Base-by-base conservation (phyloP, 768 basidiomycete genomes). In the Pleurotus citrinopileatus region DNA sequence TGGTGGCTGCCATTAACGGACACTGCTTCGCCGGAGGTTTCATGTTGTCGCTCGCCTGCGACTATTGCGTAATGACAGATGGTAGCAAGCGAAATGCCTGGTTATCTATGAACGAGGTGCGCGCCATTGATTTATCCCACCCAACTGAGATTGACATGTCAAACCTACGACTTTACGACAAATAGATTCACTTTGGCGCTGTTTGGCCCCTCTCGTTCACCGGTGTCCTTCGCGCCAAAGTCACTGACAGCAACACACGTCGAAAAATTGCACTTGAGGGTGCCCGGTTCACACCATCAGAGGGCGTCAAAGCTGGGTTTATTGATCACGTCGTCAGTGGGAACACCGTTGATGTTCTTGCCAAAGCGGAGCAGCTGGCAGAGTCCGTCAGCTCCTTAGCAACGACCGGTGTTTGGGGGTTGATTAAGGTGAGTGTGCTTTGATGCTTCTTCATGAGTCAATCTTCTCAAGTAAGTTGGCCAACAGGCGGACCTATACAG, bases 31-130 rank as follows among this genome's bases (percentile, higher is more conserved):
- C 93, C 3, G 94, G 79, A 9, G 93, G 83, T 12, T 81, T 91
- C 63, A 83, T 91, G 67, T 70, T 95, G 12, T 79, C 92, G 2
- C 69, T 97, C 45, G 80, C 78, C 3, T 95, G 91, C 65, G 94
- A 97, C 68, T 94, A 91, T 70, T 82, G 94, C 36, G 78, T 96
- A 53, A 94, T 95, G 86, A 90, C 84, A 12, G 86, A 90, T 59
- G 93, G 87, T 13, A 84, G 75, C 61, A 80, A 78, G 60, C 85
- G 85, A 26, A 84, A 86, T 62, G 86, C 88, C 1, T 94, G 92
- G 88, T 70, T 91, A 48, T 91, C 86, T 65, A 96, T 97, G 94
- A 98, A 96, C 64, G 94, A 96, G 74, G 88, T 90, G 52, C 64
- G 63, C 40, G 10, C 19, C 25, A 22, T 17, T 22, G 47, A 36